Evolutionary conservation across 2,329 filamentous ascomycete genomes (phyloP).

Genomic region (Fusarium sp.): DNA sequence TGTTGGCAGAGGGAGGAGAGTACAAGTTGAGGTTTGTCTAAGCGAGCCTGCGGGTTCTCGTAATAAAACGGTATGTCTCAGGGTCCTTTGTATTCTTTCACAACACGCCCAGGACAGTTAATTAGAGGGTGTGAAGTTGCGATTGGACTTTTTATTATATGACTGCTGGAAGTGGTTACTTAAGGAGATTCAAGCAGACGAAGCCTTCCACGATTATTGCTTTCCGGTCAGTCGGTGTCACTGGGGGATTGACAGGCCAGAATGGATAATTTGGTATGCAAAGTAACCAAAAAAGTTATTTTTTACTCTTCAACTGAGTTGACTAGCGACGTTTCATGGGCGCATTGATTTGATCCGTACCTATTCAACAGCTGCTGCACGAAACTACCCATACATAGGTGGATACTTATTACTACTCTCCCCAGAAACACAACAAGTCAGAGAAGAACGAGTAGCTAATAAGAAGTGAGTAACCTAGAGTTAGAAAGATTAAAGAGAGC

Average conservation of each 20-base stretch:
- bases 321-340: too few relatives aligned
- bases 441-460: neutral
- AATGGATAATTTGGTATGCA: neutral
- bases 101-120: neutral
- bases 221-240: neutral
- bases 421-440: too few relatives aligned
- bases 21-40: conserved; percentile 29
- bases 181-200: too few relatives aligned
- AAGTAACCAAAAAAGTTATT: neutral
- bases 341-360: too few relatives aligned
- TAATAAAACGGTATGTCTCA: conserved; percentile 28
- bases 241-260: neutral
- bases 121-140: neutral
- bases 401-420: too few relatives aligned
- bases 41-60: conserved; percentile 37
- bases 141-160: neutral
- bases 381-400: too few relatives aligned
- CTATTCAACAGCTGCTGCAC: too few relatives aligned
- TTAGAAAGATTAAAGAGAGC: too few relatives aligned
- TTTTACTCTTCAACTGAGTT: too few relatives aligned
- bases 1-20: neutral
- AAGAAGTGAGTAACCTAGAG: neutral
- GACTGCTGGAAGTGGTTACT: neutral
- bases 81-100: conserved; percentile 2
- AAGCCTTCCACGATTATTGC: neutral